Percentiles rank a stretch among this genome's conserved stretches.
These are phyloP conservation scores for Melaleuca alternifolia DNA, from an alignment of 345 rosid genomes.

Conservation along the genomic window DNA sequence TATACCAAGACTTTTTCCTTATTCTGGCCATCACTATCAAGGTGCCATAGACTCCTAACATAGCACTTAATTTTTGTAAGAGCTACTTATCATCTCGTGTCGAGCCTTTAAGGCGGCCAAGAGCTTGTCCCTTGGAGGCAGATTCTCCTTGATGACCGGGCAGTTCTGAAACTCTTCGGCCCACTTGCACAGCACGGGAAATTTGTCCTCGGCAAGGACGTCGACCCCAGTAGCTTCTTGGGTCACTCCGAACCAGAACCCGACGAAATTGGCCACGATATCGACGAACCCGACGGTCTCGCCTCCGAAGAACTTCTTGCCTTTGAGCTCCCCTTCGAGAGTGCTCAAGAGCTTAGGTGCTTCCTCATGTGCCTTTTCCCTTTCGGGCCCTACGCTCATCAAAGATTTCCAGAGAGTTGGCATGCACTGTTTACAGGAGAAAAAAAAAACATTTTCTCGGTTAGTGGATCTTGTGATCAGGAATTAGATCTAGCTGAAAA, in stretches of 20 bases:
- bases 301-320: constrained; percentile 47
- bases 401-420: constrained; percentile 12
- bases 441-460: neutral
- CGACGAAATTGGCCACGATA: constrained; percentile 28
- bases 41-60: neutral
- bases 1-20: neutral
- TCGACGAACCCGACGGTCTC: constrained; percentile 45
- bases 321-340: constrained; percentile 39
- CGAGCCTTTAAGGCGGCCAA: constrained; percentile 5
- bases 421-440: constrained; percentile 9
- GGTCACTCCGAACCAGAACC: constrained; percentile 19
- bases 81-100: neutral
- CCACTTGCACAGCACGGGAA: constrained; percentile 32
- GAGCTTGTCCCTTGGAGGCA: constrained; percentile 28
- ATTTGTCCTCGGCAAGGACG: constrained; percentile 29
- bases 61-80: neutral
- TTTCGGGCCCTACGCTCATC: constrained; percentile 13
- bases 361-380: constrained; percentile 24
- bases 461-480: neutral
- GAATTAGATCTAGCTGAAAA: neutral
- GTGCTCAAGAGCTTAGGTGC: constrained; percentile 19
- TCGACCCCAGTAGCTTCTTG: constrained; percentile 26
- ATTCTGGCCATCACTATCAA: neutral
- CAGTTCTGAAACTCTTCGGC: constrained; percentile 11
- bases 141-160: constrained; percentile 17